A percentile compares a stretch with the other conserved stretches of the same genome.
Conservation (phyloP, 768 basidiomycete species). For the Phlebiopsis flavidoalba region DNA sequence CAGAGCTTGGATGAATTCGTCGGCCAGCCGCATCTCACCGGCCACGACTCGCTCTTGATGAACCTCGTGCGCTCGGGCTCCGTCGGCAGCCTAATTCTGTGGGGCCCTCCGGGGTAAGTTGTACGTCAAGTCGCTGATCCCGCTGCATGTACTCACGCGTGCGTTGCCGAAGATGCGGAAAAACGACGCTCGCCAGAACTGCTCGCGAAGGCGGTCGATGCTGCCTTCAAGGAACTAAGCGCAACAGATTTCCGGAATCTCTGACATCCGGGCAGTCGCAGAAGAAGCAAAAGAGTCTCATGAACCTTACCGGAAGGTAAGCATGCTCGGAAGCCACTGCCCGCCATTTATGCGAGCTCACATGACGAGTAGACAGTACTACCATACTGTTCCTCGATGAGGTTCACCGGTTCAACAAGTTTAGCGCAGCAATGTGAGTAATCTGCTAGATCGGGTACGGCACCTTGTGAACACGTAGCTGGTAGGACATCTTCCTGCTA, state of each 20-base stretch:
- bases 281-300: constrained; percentile 68
- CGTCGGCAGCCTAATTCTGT: constrained; percentile 59
- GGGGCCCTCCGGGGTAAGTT: constrained; percentile 69
- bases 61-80: constrained; percentile 44
- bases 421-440: constrained; percentile 57
- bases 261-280: constrained; percentile 67
- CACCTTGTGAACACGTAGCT: background rate
- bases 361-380: constrained; percentile 38
- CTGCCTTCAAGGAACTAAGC: constrained; percentile 70
- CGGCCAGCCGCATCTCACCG: constrained; percentile 64
- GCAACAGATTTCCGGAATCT: constrained; percentile 66
- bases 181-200: constrained; percentile 75
- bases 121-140: background rate
- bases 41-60: constrained; percentile 50
- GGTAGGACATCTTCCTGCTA: constrained; percentile 77
- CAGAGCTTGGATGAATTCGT: constrained; percentile 58
- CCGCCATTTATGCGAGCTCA: background rate
- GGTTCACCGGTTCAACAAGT: constrained; percentile 75
- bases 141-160: background rate
- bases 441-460: background rate
- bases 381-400: constrained; percentile 83
- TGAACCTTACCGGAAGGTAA: constrained; percentile 62
- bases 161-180: constrained; percentile 46
- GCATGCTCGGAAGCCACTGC: constrained; percentile 8
- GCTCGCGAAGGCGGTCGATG: constrained; percentile 53